Evolutionary conservation across 352 stramenopile genomes (phyloP).

Genomic region (Hyaloperonospora brassicae): DNA sequence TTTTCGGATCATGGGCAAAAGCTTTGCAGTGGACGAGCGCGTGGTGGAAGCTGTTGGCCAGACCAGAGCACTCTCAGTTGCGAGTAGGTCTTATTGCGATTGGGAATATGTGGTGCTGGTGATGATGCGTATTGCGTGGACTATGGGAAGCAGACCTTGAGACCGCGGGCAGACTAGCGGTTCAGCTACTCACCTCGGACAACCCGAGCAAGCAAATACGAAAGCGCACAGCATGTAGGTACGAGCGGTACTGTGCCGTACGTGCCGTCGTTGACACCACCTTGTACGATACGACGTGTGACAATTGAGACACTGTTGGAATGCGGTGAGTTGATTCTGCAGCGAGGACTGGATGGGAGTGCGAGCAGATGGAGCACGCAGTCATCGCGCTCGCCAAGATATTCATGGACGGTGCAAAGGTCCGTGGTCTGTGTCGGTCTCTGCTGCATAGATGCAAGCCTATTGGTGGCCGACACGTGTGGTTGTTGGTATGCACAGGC

Average conservation of each 20-base stretch:
- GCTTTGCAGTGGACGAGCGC: slow-evolving; percentile 51
- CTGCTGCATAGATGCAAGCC: not conserved
- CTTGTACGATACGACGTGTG: too few species aligned
- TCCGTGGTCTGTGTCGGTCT: slow-evolving; percentile 8
- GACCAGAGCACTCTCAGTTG: slow-evolving; percentile 26
- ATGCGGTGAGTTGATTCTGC: not conserved
- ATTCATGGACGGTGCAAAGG: slow-evolving; percentile 65
- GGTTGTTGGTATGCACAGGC: slow-evolving; percentile 19
- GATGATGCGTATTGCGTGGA: not conserved
- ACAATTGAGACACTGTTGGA: too few species aligned
- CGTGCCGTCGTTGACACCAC: too few species aligned
- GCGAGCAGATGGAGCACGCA: slow-evolving; percentile 39
- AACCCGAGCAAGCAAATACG: slow-evolving; percentile 60
- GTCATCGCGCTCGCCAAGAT: slow-evolving; percentile 66
- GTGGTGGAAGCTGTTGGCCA: slow-evolving; percentile 42
- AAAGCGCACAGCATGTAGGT: slow-evolving; percentile 50
- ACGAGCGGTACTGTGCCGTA: not conserved
- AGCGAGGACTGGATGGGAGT: slow-evolving; percentile 58
- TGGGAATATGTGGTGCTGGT: not conserved
- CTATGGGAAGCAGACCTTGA: slow-evolving; percentile 41
- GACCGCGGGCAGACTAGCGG: slow-evolving; percentile 41
- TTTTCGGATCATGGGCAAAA: slow-evolving; percentile 29
- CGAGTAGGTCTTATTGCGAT: slow-evolving; percentile 24
- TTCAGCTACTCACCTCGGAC: slow-evolving; percentile 50
- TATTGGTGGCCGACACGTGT: not conserved